Evolutionary conservation across 2,329 filamentous ascomycete species (phyloP).

Genomic region (Beauveria brongniartii): DNA sequence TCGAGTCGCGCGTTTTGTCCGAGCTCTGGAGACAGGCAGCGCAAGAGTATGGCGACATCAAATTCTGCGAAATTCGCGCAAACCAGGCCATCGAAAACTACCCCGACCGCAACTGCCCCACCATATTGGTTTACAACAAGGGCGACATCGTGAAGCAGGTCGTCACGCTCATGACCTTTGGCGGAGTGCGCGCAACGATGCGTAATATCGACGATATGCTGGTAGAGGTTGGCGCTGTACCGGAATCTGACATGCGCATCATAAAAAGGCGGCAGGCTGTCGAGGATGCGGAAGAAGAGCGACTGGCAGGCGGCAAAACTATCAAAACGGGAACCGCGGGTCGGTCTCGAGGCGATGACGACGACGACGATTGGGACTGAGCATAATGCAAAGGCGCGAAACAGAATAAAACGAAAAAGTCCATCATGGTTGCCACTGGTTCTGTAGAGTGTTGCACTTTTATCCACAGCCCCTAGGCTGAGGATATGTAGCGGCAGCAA

Average conservation of each 20-base stretch:
- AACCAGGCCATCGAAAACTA: conserved; percentile 95
- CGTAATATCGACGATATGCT: conserved; percentile 73
- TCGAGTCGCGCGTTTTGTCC: conserved; percentile 74
- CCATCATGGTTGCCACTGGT: background rate
- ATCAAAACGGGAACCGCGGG: conserved; percentile 43
- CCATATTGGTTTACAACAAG: conserved; percentile 84
- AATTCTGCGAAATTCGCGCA: conserved; percentile 93
- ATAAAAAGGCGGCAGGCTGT: conserved; percentile 51
- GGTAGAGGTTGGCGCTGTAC: conserved; percentile 73
- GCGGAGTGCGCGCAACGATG: conserved; percentile 62
- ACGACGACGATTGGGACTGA: conserved; percentile 56
- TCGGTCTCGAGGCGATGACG: conserved; percentile 34
- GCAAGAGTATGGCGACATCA: conserved; percentile 80
- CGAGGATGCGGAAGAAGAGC: conserved; percentile 53
- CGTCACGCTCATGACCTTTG: conserved; percentile 76
- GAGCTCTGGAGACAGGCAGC: conserved; percentile 84
- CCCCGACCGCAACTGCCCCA: conserved; percentile 89
- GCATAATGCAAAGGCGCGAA: background rate
- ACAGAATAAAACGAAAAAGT: background rate
- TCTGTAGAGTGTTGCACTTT: background rate
- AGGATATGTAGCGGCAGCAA: background rate
- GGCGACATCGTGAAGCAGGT: conserved; percentile 88
- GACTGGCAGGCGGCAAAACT: conserved; percentile 35
- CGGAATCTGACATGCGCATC: conserved; percentile 70
- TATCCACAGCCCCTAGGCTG: too few relatives aligned